These are phyloP conservation scores for Lasiosphaeriaceae sp. DNA, from an alignment of 495 filamentous ascomycete genomes.

Conservation along the genomic window DNA sequence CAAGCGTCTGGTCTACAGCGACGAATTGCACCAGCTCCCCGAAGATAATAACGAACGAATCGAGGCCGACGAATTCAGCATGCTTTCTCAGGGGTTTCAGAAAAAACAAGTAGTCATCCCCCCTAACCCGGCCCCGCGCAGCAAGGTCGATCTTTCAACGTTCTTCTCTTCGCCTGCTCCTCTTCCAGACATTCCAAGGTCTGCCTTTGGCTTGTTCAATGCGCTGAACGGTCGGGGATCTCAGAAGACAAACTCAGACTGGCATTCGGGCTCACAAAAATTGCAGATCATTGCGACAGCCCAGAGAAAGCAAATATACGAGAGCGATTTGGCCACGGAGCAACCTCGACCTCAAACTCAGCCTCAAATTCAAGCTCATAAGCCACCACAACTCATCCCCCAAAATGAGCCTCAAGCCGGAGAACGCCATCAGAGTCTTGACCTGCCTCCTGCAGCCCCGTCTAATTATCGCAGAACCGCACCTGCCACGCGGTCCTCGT, in stretches of 20 bases:
- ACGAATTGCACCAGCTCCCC: conserved; percentile 22
- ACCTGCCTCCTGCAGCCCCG: conserved; percentile 22
- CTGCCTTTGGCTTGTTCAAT: conserved; percentile 9
- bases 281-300: not conserved
- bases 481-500: not conserved
- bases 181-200: conserved; percentile 24
- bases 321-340: conserved; percentile 9
- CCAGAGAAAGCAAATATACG: conserved; percentile 2
- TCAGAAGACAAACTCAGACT: not conserved
- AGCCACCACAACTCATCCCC: conserved; percentile 22
- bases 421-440: conserved; percentile 16
- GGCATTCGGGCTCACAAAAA: not conserved
- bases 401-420: conserved; percentile 25
- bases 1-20: conserved; percentile 27
- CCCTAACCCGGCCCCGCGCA: conserved; percentile 2
- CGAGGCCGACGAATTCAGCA: conserved; percentile 28
- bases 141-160: conserved; percentile 34
- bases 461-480: conserved; percentile 5
- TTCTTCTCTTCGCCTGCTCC: conserved; percentile 48
- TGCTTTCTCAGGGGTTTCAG: conserved; percentile 24
- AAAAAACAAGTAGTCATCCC: not conserved
- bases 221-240: not conserved
- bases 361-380: not conserved
- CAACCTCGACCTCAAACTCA: conserved; percentile 9
- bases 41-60: not conserved